These are phyloP conservation scores for Neoscytalidium dimidiatum DNA, from an alignment of 2,329 filamentous ascomycete species.

Conservation along the genomic window DNA sequence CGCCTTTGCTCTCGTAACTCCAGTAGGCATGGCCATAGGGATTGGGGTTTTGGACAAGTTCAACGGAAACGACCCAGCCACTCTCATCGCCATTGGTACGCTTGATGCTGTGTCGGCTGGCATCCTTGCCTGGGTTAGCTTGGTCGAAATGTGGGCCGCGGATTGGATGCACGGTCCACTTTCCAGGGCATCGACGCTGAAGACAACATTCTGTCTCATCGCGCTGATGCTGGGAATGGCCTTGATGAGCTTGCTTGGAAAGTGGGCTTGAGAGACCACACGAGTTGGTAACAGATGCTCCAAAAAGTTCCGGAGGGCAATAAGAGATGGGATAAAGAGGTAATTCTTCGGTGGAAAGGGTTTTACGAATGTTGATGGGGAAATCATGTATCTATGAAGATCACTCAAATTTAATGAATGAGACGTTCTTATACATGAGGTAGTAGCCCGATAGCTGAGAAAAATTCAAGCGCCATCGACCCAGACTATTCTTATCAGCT, in stretches of 20 bases:
- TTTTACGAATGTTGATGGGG: no score
- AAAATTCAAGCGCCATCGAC: no score
- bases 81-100: conserved; percentile 71
- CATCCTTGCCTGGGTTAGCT: conserved; percentile 76
- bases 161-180: conserved; percentile 66
- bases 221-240: conserved; percentile 64
- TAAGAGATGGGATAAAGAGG: no score
- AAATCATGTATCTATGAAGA: no score
- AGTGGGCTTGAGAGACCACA: conserved; percentile 64
- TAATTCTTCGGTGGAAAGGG: no score
- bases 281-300: no score
- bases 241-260: conserved; percentile 72
- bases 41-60: conserved; percentile 70
- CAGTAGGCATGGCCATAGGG: conserved; percentile 78
- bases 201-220: conserved; percentile 53
- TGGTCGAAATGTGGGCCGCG: conserved; percentile 77
- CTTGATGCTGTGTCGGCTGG: conserved; percentile 74
- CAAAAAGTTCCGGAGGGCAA: no score
- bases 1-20: conserved; percentile 71
- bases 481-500: no score
- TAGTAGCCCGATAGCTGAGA: no score
- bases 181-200: conserved; percentile 51
- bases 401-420: no score
- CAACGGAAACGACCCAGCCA: conserved; percentile 71
- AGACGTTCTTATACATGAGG: no score